A percentile compares a stretch with the other conserved stretches of the same genome.
These are phyloP conservation scores for Dentipellis fragilis DNA, from an alignment of 768 basidiomycete species.

Conservation along the genomic window DNA sequence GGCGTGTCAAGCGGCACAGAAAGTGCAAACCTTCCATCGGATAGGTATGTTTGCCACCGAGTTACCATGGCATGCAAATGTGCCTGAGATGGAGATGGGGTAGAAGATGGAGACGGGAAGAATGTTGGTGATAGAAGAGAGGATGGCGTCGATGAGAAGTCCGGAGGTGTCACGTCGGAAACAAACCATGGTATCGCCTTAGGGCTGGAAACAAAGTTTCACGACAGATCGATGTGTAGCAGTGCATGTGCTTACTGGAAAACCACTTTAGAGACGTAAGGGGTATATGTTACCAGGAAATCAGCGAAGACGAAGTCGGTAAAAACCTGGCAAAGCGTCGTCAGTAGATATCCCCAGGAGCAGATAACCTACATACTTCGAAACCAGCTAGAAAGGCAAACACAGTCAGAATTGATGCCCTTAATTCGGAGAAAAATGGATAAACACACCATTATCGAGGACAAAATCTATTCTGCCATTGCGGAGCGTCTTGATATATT, in stretches of 20 bases:
- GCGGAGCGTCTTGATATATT: conserved; percentile 46
- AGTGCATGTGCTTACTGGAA: conserved; percentile 63
- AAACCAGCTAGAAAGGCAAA: conserved; percentile 61
- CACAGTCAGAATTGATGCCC: not conserved
- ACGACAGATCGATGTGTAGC: not conserved
- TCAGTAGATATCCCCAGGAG: not conserved
- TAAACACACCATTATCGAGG: conserved; percentile 70
- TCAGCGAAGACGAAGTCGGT: conserved; percentile 92
- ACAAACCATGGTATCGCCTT: conserved; percentile 98
- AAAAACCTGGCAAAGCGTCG: conserved; percentile 51
- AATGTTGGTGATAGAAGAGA: conserved; percentile 57
- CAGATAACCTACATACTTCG: conserved; percentile 41
- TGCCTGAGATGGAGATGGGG: conserved; percentile 19
- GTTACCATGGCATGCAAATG: conserved; percentile 50
- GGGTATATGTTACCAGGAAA: conserved; percentile 84
- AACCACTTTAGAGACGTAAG: conserved; percentile 69
- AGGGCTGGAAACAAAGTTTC: conserved; percentile 39
- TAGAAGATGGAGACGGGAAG: conserved; percentile 28
- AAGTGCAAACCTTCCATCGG: conserved; percentile 58
- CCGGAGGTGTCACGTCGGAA: conserved; percentile 83
- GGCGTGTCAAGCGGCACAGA: conserved; percentile 54
- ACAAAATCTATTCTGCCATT: conserved; percentile 69
- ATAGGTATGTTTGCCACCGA: conserved; percentile 70
- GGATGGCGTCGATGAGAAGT: conserved; percentile 56
- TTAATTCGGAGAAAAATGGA: not conserved